These are phyloP conservation scores for Lactarius psammicola DNA, from an alignment of 768 basidiomycete species.

Conservation along the genomic window DNA sequence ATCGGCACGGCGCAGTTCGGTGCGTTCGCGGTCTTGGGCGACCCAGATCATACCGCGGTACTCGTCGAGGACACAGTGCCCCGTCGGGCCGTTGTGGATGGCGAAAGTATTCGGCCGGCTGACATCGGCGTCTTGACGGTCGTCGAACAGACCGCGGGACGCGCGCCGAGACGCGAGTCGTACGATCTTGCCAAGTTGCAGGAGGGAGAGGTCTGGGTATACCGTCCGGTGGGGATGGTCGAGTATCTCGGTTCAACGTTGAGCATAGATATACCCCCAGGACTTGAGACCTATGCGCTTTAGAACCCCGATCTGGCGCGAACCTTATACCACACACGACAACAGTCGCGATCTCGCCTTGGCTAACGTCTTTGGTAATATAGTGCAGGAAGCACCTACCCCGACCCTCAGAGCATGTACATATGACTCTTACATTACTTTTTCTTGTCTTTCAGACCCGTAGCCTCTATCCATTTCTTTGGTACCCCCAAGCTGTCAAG, in stretches of 20 bases:
- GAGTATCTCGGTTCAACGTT: conserved; percentile 34
- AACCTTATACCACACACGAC: too few species aligned
- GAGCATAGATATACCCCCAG: conserved; percentile 21
- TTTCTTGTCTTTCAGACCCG: conserved; percentile 44
- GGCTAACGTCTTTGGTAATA: too few species aligned
- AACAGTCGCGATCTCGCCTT: not conserved
- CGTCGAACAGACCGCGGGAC: conserved; percentile 50
- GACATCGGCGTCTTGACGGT: conserved; percentile 48
- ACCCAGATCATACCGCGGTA: conserved; percentile 56
- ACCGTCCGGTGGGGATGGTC: conserved; percentile 49
- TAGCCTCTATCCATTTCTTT: conserved; percentile 72
- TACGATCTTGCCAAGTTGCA: conserved; percentile 47
- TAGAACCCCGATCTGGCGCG: not conserved
- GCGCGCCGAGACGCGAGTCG: conserved; percentile 39
- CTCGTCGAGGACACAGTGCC: conserved; percentile 44
- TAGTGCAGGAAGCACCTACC: not conserved
- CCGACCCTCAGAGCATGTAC: not conserved
- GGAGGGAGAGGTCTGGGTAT: conserved; percentile 57
- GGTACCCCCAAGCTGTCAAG: conserved; percentile 71
- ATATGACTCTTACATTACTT: conserved; percentile 34
- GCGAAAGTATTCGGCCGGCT: conserved; percentile 38
- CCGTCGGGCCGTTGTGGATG: conserved; percentile 35
- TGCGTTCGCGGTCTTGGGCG: conserved; percentile 41
- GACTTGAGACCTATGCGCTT: conserved; percentile 8
- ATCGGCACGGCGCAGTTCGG: conserved; percentile 21